These are phyloP conservation scores for Epichloe brachyelytri DNA, from an alignment of 2,329 filamentous ascomycete species.

Conservation along the genomic window DNA sequence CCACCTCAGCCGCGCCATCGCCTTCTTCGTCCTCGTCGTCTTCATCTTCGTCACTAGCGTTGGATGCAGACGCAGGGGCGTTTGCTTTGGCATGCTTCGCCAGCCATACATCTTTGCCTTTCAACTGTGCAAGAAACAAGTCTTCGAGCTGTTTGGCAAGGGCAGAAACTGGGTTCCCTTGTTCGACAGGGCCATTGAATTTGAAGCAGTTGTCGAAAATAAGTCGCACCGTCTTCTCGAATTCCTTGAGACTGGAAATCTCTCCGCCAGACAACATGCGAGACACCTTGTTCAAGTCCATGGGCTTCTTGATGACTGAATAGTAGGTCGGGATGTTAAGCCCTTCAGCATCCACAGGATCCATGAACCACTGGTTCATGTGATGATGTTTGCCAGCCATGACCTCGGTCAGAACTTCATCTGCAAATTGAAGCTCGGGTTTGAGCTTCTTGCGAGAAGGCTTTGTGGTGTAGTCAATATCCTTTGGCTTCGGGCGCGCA, in stretches of 20 bases:
- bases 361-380: conserved; percentile 62
- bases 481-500: conserved; percentile 80
- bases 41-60: conserved; percentile 57
- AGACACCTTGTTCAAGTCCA: conserved; percentile 80
- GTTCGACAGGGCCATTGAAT: conserved; percentile 55
- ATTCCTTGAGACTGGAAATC: conserved; percentile 72
- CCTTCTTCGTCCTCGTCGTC: conserved; percentile 56
- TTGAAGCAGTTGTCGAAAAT: conserved; percentile 85
- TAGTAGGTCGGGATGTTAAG: conserved; percentile 89
- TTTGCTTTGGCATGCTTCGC: conserved; percentile 52
- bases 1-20: conserved; percentile 25
- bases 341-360: conserved; percentile 84
- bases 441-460: conserved; percentile 76
- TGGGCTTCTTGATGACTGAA: conserved; percentile 88
- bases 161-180: conserved; percentile 57
- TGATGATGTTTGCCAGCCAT: conserved; percentile 57
- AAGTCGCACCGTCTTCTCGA: conserved; percentile 68
- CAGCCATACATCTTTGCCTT: conserved; percentile 70
- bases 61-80: conserved; percentile 44
- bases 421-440: conserved; percentile 80
- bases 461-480: conserved; percentile 72
- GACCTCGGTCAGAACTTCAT: conserved; percentile 67
- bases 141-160: conserved; percentile 62
- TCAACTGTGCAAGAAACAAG: conserved; percentile 64
- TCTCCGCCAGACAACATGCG: conserved; percentile 65